phyloP scores from a whole-genome alignment of 2,329 filamentous ascomycete species.

The Cordyceps pruinosa region DNA sequence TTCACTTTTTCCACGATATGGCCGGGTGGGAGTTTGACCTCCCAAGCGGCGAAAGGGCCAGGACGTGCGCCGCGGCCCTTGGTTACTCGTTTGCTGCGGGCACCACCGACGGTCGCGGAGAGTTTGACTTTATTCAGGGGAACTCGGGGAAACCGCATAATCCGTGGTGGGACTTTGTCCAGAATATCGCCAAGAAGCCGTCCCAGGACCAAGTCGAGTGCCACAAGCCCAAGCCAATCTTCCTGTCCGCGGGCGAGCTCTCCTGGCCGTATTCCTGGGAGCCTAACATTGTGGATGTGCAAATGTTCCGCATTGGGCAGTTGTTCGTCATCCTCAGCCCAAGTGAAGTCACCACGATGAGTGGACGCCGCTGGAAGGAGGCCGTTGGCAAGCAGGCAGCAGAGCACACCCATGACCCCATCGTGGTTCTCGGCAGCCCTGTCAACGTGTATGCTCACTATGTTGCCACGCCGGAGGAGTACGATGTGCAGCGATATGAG shows the following conservation, averaged over 20 bases:
- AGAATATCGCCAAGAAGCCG: constrained; percentile 64
- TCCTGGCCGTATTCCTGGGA: constrained; percentile 75
- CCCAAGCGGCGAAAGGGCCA: constrained; percentile 61
- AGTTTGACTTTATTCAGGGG: constrained; percentile 90
- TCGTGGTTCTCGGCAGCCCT: constrained; percentile 79
- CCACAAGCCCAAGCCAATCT: constrained; percentile 74
- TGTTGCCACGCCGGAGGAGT: constrained; percentile 72
- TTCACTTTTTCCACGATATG: constrained; percentile 83
- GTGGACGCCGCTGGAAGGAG: constrained; percentile 76
- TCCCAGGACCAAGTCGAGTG: constrained; percentile 63
- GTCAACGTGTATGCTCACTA: constrained; percentile 88
- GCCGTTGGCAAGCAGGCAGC: constrained; percentile 51
- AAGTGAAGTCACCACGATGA: constrained; percentile 89
- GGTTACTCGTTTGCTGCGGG: constrained; percentile 91
- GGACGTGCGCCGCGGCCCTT: constrained; percentile 78
- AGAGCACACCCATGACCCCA: constrained; percentile 45
- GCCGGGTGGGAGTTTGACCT: constrained; percentile 66
- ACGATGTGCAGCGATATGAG: constrained; percentile 81
- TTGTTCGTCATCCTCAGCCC: constrained; percentile 77
- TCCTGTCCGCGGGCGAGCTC: constrained; percentile 84
- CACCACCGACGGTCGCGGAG: constrained; percentile 83
- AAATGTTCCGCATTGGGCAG: constrained; percentile 76
- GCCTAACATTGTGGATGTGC: constrained; percentile 85
- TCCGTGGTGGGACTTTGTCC: constrained; percentile 73
- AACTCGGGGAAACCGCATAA: constrained; percentile 64